Percentiles rank a stretch among this genome's conserved stretches.
Evolutionary conservation across 805 yeast genomes (phyloP).

Genomic region (Sugiyamaella americana): DNA sequence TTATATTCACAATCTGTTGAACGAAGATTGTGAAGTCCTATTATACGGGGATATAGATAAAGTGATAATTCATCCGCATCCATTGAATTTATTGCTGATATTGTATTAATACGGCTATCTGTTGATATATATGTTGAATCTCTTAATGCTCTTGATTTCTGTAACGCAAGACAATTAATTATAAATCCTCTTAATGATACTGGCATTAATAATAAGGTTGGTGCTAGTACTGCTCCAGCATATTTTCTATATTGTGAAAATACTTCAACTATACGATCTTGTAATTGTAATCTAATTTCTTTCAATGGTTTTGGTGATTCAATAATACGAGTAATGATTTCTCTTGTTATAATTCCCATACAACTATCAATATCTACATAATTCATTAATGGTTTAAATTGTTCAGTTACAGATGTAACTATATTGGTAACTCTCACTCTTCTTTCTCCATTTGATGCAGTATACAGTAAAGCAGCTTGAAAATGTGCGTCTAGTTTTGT

Average conservation of each 20-base stretch:
- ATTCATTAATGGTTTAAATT: conserved; percentile 65
- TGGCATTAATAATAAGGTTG: conserved; percentile 73
- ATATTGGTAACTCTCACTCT: conserved; percentile 83
- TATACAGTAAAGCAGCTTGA: conserved; percentile 84
- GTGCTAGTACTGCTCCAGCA: conserved; percentile 35
- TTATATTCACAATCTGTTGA: conserved; percentile 52
- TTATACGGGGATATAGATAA: conserved; percentile 73
- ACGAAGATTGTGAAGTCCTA: conserved; percentile 60
- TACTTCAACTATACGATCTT: conserved; percentile 47
- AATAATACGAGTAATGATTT: conserved; percentile 39
- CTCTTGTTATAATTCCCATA: conserved; percentile 47
- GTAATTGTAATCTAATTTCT: conserved; percentile 49
- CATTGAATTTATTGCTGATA: conserved; percentile 45
- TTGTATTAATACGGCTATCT: conserved; percentile 58
- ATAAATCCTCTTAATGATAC: conserved; percentile 70
- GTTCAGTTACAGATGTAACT: conserved; percentile 73
- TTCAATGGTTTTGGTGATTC: conserved; percentile 27
- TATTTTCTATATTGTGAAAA: conserved; percentile 53
- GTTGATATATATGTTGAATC: conserved; percentile 39
- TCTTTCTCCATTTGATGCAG: conserved; percentile 67
- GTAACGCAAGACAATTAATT: conserved; percentile 58
- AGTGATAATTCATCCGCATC: conserved; percentile 53
- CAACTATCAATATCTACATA: conserved; percentile 74
- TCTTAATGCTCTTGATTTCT: conserved; percentile 60
- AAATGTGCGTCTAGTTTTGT: conserved; percentile 75